Evolutionary conservation across 805 yeast species (phyloP), one percentile per base, ranked within the genome.

Genomic region (Yamadazyma scolyti): DNA sequence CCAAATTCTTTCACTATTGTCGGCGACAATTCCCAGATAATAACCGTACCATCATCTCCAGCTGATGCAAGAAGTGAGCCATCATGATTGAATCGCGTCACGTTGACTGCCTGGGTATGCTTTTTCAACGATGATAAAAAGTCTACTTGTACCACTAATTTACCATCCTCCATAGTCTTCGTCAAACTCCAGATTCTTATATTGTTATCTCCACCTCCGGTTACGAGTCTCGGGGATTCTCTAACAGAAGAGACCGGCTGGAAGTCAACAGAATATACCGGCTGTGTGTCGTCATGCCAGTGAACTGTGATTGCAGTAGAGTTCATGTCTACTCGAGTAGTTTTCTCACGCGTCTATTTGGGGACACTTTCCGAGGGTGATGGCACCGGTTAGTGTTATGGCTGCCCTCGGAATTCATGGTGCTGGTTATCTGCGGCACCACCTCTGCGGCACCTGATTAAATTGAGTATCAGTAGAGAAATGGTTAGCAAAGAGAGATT

Each of bases 61-160:
- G 96, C 97, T 0, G 90, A 73, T 0, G 97, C 97, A 14, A 93
- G 61, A 5, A 71, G 42, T 28, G 72, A 68, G 1, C 96, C 96
- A 3, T 54, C 58, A 2, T 81, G 78, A 48, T 76, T 80, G 51
- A 89, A 93, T 30, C 96, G 62, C 4, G 86, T 95, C 20, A 78
- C 89, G 50, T 93, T 93, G 13, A 93, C 96, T 0, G 97, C 96
- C 53, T 88, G 96, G 2, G 93, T 84, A 52, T 93, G 98, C 46
- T 87, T 88, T 3, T 82, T 57, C 30, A 93, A 67, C 0, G 96
- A 86, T 11, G 93, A 75, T 17, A 88, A 61, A 53, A 88, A 90
- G 38, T 79, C 82, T 11, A 88, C 82, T n/a, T 22, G 24, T 2
- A 30, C 14, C 0, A 39, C 15, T n/a, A 87, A 82, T 45, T 85